Evolutionary conservation across 306 rosid species (phyloP), one percentile per base, ranked within the genome.

Genomic region (Citrullus mucosospermus): DNA sequence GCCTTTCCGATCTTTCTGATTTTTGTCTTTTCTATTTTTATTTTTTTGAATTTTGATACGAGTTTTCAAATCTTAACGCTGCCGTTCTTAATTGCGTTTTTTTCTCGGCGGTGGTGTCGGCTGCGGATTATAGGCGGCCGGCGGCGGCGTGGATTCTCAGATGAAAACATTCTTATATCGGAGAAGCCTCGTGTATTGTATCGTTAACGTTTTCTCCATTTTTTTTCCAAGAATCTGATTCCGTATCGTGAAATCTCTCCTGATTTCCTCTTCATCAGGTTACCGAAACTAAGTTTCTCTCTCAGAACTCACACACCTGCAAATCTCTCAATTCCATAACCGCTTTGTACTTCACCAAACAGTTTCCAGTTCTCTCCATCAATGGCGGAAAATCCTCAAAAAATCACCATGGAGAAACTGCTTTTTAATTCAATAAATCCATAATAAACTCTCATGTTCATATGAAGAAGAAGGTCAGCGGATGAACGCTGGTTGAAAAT

Each of bases 141-240:
- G 75, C 2, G 57, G 48, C 48, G 62, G 16, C 5, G 48, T 74
- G 22, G 78, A 74, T 74, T 74, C 17, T 74, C 78, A 6, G 48
- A 34, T 53, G 30, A 32, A 32, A 30, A 17, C 58, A 32, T 74
- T 51, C 30, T 74, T 17, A 53, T 74, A 46, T 53, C 62, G 62
- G 43, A 32, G 62, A 73, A 73, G 62, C 15, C 7, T 53, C 10
- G 18, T 18, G 32, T 53, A 32, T 51, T 74, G 30, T 5, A 17
- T 74, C 15, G 20, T 74, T 30, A 18, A 18, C 36, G 25, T 51
- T 53, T 71, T 73, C 5, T 16, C 28, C 63, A 17, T 74, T 54
- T 51, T 36, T 74, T 50, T 51, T 74, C 39, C 63, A 74, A 74
- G 78, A 74, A 74, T 74, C 78, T 30, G 78, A 74, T 74, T 74